Evolutionary conservation across 1,284 basidiomycete species (phyloP).

Genomic region (Golubevia sp.): DNA sequence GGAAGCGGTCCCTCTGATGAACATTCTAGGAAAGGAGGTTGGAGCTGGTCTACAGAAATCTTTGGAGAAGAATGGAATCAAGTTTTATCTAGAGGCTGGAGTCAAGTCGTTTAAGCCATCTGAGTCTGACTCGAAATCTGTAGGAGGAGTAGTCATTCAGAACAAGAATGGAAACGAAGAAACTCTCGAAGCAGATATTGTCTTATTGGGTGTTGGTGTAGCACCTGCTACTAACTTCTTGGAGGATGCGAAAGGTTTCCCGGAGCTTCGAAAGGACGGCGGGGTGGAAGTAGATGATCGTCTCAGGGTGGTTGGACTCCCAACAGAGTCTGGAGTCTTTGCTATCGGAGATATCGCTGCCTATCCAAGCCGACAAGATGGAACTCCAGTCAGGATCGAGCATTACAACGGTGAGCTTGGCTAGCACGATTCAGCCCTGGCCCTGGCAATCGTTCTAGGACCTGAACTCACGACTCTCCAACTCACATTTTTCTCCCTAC

Average conservation of each 20-base stretch:
- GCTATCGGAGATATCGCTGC: constrained; percentile 58
- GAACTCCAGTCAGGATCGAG: constrained; percentile 36
- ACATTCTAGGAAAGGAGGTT: constrained; percentile 78
- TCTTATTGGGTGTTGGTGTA: constrained; percentile 89
- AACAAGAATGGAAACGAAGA: constrained; percentile 64
- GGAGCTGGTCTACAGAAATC: constrained; percentile 80
- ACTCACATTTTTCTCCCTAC: too few species aligned
- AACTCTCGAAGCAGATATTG: constrained; percentile 75
- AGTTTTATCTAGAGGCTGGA: constrained; percentile 75
- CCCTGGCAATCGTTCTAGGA: too few species aligned
- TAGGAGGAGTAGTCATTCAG: constrained; percentile 72
- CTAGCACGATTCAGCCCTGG: too few species aligned
- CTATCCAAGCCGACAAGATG: constrained; percentile 29
- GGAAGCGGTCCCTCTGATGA: constrained; percentile 81
- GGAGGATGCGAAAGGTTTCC: constrained; percentile 70
- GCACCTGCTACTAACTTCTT: constrained; percentile 82
- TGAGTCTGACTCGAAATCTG: constrained; percentile 55
- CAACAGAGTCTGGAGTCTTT: constrained; percentile 27
- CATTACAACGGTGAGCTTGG: constrained; percentile 62
- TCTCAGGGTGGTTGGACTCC: constrained; percentile 42
- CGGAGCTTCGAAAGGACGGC: constrained; percentile 19
- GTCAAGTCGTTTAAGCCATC: constrained; percentile 72
- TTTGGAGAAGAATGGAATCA: constrained; percentile 78
- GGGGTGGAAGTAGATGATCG: constrained; percentile 48
- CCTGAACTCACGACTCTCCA: too few species aligned